Percentiles rank a stretch among this genome's conserved stretches.
Conservation (phyloP, 345 rosid species). For the Durio zibethinus region DNA sequence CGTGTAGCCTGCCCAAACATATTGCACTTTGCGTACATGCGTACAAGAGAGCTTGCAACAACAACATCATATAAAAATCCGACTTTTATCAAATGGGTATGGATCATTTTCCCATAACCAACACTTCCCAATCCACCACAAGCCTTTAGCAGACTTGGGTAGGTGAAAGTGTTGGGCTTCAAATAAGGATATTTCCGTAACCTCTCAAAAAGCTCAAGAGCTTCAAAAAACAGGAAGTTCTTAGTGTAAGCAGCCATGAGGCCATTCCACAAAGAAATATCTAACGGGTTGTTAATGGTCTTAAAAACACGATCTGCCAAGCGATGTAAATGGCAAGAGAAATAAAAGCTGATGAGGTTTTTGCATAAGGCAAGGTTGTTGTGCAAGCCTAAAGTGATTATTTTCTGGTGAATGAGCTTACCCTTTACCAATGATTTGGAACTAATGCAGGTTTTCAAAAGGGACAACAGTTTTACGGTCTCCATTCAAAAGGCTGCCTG, state of each 20-base stretch:
- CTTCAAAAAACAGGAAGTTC: constrained; percentile 47
- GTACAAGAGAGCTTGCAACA: constrained; percentile 47
- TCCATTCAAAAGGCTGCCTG: constrained; percentile 25
- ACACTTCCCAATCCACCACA: constrained; percentile 49
- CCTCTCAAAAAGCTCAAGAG: constrained; percentile 42
- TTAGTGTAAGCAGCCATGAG: constrained; percentile 49
- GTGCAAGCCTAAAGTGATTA: constrained; percentile 42
- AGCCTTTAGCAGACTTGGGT: constrained; percentile 60
- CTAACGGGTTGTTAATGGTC: constrained; percentile 27
- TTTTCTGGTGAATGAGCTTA: constrained; percentile 53
- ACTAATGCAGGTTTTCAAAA: constrained; percentile 31
- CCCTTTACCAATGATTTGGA: constrained; percentile 33
- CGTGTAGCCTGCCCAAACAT: constrained; percentile 29
- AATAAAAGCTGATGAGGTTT: constrained; percentile 53
- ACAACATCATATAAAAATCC: constrained; percentile 53
- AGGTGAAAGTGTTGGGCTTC: constrained; percentile 53
- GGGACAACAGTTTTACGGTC: constrained; percentile 24
- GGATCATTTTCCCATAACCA: constrained; percentile 43
- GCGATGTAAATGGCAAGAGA: constrained; percentile 37
- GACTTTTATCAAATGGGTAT: constrained; percentile 46
- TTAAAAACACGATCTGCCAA: constrained; percentile 45
- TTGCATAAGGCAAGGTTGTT: constrained; percentile 42
- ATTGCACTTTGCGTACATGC: constrained; percentile 52
- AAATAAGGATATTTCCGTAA: constrained; percentile 34
- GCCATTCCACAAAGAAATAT: constrained; percentile 58